A percentile compares a stretch with the other conserved stretches of the same genome.
These are phyloP conservation scores for Candida anglica DNA, from an alignment of 805 yeast genomes.

Conservation along the genomic window DNA sequence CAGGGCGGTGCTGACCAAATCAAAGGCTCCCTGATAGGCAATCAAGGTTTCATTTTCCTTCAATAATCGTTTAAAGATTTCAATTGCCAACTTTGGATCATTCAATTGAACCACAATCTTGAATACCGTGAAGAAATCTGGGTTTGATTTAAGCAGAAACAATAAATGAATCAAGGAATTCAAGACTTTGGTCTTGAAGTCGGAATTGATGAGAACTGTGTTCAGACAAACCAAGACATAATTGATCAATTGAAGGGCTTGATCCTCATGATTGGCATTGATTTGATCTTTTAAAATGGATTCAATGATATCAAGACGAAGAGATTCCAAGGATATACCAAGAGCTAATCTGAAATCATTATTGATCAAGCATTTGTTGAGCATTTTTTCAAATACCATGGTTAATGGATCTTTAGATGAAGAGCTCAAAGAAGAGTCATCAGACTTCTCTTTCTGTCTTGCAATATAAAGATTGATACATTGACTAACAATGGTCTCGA, in stretches of 20 bases:
- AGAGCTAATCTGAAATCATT: constrained; percentile 78
- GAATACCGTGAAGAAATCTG: constrained; percentile 80
- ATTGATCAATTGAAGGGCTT: constrained; percentile 52
- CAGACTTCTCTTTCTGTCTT: constrained; percentile 44
- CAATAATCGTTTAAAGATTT: constrained; percentile 61
- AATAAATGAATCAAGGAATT: constrained; percentile 59
- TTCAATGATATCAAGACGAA: constrained; percentile 77
- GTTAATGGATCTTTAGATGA: constrained; percentile 57
- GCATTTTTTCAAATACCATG: constrained; percentile 80
- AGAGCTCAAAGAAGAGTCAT: constrained; percentile 15
- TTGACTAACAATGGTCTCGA: constrained; percentile 90
- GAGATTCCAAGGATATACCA: constrained; percentile 88
- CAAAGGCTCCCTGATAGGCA: constrained; percentile 94
- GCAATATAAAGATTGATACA: constrained; percentile 81
- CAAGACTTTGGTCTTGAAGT: constrained; percentile 67
- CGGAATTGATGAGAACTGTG: constrained; percentile 53
- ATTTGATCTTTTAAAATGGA: constrained; percentile 44
- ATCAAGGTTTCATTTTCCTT: constrained; percentile 47
- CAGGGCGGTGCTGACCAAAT: constrained; percentile 84
- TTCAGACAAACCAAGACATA: constrained; percentile 76
- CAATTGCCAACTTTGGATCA: constrained; percentile 65
- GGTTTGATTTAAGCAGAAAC: constrained; percentile 47
- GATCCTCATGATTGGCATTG: constrained; percentile 39
- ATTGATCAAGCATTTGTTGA: constrained; percentile 66
- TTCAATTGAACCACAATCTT: constrained; percentile 87